These are phyloP conservation scores for Podaxis sp. DNA, from an alignment of 768 basidiomycete species.

Conservation along the genomic window DNA sequence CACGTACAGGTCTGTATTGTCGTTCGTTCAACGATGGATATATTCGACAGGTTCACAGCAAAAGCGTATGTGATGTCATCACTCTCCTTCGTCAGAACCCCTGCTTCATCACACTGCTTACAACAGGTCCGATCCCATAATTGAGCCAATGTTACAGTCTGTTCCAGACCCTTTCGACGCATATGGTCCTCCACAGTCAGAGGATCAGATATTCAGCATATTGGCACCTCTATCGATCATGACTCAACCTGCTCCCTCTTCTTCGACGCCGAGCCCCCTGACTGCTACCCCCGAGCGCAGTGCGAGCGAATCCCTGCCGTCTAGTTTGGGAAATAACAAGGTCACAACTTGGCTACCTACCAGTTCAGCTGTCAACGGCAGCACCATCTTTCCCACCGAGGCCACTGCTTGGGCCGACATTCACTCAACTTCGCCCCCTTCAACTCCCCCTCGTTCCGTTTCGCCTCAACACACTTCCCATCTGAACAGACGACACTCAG, in stretches of 20 bases:
- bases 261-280: conserved; percentile 44
- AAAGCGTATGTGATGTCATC: conserved; percentile 63
- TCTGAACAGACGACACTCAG: conserved; percentile 44
- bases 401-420: conserved; percentile 51
- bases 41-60: conserved; percentile 82
- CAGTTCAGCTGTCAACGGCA: conserved; percentile 34
- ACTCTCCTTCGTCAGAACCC: neutral
- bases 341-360: conserved; percentile 26
- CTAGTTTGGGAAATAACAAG: conserved; percentile 22
- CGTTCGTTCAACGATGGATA: conserved; percentile 87
- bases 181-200: conserved; percentile 82
- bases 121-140: conserved; percentile 75
- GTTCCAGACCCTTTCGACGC: conserved; percentile 92
- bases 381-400: conserved; percentile 44
- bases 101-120: conserved; percentile 7
- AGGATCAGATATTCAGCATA: conserved; percentile 92
- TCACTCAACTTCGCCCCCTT: conserved; percentile 40
- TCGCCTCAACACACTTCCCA: conserved; percentile 37
- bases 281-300: conserved; percentile 43
- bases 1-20: conserved; percentile 62
- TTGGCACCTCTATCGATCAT: conserved; percentile 82
- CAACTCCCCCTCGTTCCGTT: conserved; percentile 42
- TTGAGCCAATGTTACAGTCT: conserved; percentile 87
- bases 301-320: conserved; percentile 25
- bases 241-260: conserved; percentile 46